Conservation (phyloP, 306 rosid species). For the Corylus americana region DNA sequence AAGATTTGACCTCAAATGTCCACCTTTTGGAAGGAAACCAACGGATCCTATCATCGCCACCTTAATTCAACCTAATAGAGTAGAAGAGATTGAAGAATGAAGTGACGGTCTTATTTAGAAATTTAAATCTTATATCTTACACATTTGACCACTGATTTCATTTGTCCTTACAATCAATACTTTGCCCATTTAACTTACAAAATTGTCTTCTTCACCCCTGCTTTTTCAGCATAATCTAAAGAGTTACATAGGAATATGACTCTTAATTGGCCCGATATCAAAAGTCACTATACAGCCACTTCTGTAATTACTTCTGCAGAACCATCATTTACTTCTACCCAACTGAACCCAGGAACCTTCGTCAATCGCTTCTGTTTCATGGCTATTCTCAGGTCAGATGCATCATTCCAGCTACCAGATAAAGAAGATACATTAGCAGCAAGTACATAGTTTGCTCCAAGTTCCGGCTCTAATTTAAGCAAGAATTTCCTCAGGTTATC, state of each 20-base stretch:
- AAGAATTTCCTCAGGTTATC: slow-evolving; percentile 34
- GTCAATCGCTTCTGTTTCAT: slow-evolving; percentile 58
- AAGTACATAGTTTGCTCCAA: slow-evolving; percentile 60
- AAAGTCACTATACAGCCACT: background rate
- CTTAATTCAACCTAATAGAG: no score
- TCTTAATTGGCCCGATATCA: background rate
- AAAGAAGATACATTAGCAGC: slow-evolving; percentile 50
- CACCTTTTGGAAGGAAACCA: no score
- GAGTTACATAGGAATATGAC: background rate
- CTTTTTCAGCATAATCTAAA: background rate
- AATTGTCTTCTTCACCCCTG: background rate
- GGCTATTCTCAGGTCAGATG: slow-evolving; percentile 50
- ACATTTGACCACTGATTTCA: background rate
- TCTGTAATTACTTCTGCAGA: background rate
- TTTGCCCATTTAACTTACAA: background rate
- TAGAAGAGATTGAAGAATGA: no score
- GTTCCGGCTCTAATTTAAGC: slow-evolving; percentile 49
- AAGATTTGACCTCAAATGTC: no score
- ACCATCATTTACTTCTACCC: slow-evolving; percentile 54
- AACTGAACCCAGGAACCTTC: slow-evolving; percentile 64
- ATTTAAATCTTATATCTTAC: background rate
- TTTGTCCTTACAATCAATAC: background rate
- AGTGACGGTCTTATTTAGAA: background rate
- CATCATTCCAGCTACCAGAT: slow-evolving; percentile 50
- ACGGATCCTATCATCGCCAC: no score